Evolutionary conservation across 179 eudicot species (phyloP), one percentile per base, ranked within the genome.

Genomic region (Beta corolliflora): DNA sequence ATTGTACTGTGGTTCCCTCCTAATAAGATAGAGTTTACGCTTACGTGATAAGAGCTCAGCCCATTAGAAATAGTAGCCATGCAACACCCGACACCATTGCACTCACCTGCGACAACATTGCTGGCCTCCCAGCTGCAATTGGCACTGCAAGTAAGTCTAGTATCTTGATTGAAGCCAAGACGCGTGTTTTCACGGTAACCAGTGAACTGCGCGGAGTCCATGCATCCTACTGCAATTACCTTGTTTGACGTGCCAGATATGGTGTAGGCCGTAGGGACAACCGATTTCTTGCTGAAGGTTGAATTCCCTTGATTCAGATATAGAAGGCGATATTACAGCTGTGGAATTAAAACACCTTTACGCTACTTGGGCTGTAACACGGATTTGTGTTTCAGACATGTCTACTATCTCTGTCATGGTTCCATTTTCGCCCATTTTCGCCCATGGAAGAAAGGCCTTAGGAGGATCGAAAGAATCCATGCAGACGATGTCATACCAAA

Each of bases 381-480:
- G 73, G 9, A 78, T 52, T 67, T 67, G 80, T 2, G 80, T 29
- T 53, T 78, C 74, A 18, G 63, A 50, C 9, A 78, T 78, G 31
- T 68, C 18, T 7, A 78, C 44, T 11, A 78, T 29, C 60, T 50
- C 74, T 50, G 53, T 66, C 19, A 46, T 6, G 3, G 48, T 3
- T 46, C 12, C 73, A 52, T 36, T 44, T 29, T 5, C 25, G 4
- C 19, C 58, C 7, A 29, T 64, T 3, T 3, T 66, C 4, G 19
- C 16, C 18, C 45, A 13, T 4, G 18, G 18, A 7, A 66, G 2
- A 5, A 78, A 66, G 9, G 80, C 80, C 53, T 9, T 53, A 0
- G 80, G 64, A 31, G 74, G 73, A 55, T 78, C 13, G 46, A 9
- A 78, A 53, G 80, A 78, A 19, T 11, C 16, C 63, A 52, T 60